Conservation (phyloP, 2,329 filamentous ascomycete genomes). For the Fusarium praegraminearum region DNA sequence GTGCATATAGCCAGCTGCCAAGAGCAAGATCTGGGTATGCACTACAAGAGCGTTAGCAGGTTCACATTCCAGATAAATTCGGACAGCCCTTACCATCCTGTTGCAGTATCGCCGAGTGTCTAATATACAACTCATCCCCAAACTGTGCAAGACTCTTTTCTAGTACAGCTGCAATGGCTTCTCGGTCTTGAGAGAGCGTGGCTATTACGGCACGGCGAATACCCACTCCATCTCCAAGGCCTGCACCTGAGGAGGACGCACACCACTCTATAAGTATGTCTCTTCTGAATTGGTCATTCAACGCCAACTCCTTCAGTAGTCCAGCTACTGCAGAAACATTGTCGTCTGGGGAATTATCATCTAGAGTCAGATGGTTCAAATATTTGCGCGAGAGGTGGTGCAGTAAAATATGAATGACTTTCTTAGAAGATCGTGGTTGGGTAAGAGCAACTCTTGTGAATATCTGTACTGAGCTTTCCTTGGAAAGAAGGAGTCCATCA, state of each 20-base stretch:
- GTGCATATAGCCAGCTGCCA: constrained; percentile 81
- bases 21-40: constrained; percentile 81
- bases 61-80: neutral
- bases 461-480: constrained; percentile 25
- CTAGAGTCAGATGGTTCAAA: constrained; percentile 53
- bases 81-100: constrained; percentile 77
- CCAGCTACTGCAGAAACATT: constrained; percentile 69
- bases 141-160: constrained; percentile 80
- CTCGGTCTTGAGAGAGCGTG: constrained; percentile 64
- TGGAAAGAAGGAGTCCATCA: constrained; percentile 54
- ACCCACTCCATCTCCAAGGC: constrained; percentile 71
- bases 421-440: constrained; percentile 47
- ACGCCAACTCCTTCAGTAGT: constrained; percentile 64
- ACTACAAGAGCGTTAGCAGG: constrained; percentile 62
- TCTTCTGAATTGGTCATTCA: constrained; percentile 61
- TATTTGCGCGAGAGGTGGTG: constrained; percentile 60
- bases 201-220: constrained; percentile 76
- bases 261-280: constrained; percentile 73
- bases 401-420: constrained; percentile 46
- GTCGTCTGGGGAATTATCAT: constrained; percentile 49
- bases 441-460: constrained; percentile 51
- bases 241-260: constrained; percentile 71
- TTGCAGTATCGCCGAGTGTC: constrained; percentile 83
- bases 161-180: constrained; percentile 66
- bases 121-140: constrained; percentile 87